Conservation (phyloP, 208 protist species). For the Acanthamoeba healyi region DNA sequence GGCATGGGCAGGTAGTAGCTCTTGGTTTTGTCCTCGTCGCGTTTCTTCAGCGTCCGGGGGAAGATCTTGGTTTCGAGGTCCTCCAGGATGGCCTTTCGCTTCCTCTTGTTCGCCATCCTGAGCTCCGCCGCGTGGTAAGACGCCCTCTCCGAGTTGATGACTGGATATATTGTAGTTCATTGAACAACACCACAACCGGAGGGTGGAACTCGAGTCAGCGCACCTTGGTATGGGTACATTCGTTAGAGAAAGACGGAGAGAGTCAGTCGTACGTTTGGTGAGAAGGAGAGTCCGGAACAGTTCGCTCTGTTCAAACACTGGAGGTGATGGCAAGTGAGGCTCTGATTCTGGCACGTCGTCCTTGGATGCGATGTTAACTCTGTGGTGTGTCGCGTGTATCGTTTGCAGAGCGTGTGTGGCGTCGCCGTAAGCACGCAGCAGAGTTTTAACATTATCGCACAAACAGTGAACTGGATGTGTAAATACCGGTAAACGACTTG, state of each 20-base stretch:
- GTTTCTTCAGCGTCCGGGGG: slow-evolving; percentile 26
- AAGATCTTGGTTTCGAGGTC: slow-evolving; percentile 41
- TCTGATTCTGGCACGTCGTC: slow-evolving; percentile 31
- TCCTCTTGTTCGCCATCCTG: slow-evolving; percentile 52
- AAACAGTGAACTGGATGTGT: no score
- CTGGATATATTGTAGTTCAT: not conserved
- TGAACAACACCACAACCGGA: no score
- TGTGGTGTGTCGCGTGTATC: no score
- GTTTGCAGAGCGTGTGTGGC: no score
- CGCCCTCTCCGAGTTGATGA: slow-evolving; percentile 41
- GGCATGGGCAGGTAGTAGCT: slow-evolving; percentile 48
- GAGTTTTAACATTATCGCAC: no score
- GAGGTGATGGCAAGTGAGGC: not conserved
- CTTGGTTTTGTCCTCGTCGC: slow-evolving; percentile 47
- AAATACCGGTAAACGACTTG: slow-evolving; percentile 7
- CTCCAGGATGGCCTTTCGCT: slow-evolving; percentile 39
- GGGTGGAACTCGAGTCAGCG: no score
- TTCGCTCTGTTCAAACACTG: slow-evolving; percentile 21
- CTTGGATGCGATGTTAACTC: slow-evolving; percentile 30
- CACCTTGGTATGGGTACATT: no score
- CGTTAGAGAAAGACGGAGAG: not conserved
- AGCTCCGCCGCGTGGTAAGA: slow-evolving; percentile 51
- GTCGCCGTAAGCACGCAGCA: not conserved
- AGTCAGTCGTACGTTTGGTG: slow-evolving; percentile 43
- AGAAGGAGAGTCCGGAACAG: slow-evolving; percentile 54